Percentiles rank a stretch among this genome's conserved stretches.
Evolutionary conservation across 1,284 basidiomycete genomes (phyloP).

Genomic region (Phylloboletellus chloephorus): DNA sequence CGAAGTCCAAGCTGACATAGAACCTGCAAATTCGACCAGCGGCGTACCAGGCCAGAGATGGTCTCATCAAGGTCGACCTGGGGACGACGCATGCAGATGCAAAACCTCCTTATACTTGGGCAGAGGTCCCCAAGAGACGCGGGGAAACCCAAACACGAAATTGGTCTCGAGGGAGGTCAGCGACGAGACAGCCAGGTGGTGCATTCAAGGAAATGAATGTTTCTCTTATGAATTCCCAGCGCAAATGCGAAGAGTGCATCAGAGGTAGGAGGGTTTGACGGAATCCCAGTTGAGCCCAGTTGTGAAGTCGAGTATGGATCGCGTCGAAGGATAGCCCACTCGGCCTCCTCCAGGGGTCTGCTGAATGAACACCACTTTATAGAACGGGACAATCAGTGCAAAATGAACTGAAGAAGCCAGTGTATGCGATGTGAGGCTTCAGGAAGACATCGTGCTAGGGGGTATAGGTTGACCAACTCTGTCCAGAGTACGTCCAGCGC

Average conservation of each 20-base stretch:
- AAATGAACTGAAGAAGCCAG: too few relatives aligned
- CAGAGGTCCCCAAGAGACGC: slow-evolving; percentile 15
- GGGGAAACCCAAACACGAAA: slow-evolving; percentile 19
- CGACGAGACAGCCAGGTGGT: slow-evolving; percentile 14
- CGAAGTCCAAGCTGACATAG: slow-evolving; percentile 12
- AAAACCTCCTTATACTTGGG: slow-evolving; percentile 14
- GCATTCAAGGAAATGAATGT: slow-evolving; percentile 18
- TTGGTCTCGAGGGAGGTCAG: slow-evolving; percentile 21
- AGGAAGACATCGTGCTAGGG: slow-evolving; percentile 23
- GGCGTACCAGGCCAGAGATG: slow-evolving; percentile 12
- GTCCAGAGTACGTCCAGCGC: slow-evolving; percentile 23
- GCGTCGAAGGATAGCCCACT: slow-evolving; percentile 17
- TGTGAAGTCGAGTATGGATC: slow-evolving; percentile 19
- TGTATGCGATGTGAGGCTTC: slow-evolving; percentile 17
- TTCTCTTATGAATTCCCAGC: slow-evolving; percentile 19
- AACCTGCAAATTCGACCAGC: slow-evolving; percentile 17
- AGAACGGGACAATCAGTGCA: too few relatives aligned
- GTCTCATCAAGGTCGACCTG: slow-evolving; percentile 10
- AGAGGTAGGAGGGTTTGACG: slow-evolving; percentile 17
- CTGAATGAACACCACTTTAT: slow-evolving; percentile 21
- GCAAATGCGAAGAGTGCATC: slow-evolving; percentile 20
- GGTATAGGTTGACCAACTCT: slow-evolving; percentile 19
- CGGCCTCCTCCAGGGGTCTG: slow-evolving; percentile 13
- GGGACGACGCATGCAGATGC: slow-evolving; percentile 11
- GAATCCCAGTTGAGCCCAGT: slow-evolving; percentile 20